Evolutionary conservation across 192 early-diverging fungal genomes (phyloP).

Genomic region (Coemansia sp.): DNA sequence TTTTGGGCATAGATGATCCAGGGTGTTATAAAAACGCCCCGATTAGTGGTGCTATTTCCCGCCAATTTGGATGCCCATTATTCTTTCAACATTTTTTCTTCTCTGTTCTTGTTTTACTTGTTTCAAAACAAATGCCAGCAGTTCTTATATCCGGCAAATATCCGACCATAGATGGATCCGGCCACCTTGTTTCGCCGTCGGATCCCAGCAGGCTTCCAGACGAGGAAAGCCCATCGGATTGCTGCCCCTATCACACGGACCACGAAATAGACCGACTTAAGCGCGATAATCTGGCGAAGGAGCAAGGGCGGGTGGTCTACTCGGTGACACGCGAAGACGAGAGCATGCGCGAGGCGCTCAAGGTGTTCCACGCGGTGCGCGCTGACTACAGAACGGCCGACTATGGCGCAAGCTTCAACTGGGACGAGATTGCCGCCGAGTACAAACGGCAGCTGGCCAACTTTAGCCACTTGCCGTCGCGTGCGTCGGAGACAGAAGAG

Average conservation of each 20-base stretch:
- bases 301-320: conserved; percentile 18
- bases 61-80: too few relatives aligned
- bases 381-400: conserved; percentile 35
- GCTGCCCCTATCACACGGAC: conserved; percentile 1
- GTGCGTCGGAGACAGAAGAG: neutral
- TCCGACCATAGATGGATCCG: neutral
- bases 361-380: conserved; percentile 14
- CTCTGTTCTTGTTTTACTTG: neutral
- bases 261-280: neutral
- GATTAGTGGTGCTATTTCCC: too few relatives aligned
- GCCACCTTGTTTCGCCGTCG: neutral
- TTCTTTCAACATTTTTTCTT: neutral
- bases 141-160: conserved; percentile 3
- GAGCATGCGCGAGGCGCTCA: conserved; percentile 36
- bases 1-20: neutral
- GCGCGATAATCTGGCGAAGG: neutral
- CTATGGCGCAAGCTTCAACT: conserved; percentile 44
- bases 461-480: neutral
- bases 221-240: neutral
- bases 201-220: neutral
- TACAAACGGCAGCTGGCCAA: conserved; percentile 7
- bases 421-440: conserved; percentile 26
- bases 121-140: conserved; percentile 6
- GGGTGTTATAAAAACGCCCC: neutral
- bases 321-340: conserved; percentile 39